phyloP scores from a whole-genome alignment of 345 rosid species.

The Lepidium sativum region DNA sequence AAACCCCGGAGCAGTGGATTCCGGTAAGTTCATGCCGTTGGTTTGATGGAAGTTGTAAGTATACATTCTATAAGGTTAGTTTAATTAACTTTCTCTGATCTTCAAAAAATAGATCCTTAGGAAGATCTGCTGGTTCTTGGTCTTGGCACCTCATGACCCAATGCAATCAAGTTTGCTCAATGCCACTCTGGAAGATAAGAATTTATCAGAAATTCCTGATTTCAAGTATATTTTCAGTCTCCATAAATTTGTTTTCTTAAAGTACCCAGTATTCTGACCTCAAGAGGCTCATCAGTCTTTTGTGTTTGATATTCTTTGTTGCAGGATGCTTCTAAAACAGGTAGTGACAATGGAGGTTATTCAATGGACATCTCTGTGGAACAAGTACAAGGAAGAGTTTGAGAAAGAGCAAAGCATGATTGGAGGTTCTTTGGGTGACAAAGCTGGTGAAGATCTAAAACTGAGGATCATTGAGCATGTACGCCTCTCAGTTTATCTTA shows the following conservation, averaged over 20 bases:
- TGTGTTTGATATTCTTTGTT: background rate
- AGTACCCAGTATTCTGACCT: background rate
- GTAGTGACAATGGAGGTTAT: constrained; percentile 97
- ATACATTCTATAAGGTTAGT: background rate
- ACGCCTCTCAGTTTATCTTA: background rate
- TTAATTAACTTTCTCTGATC: background rate
- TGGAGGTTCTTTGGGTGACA: constrained; percentile 83
- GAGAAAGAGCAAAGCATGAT: constrained; percentile 73
- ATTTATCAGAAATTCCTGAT: constrained; percentile 67
- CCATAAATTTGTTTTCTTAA: background rate
- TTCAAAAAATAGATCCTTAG: constrained; percentile 46
- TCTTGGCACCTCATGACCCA: constrained; percentile 78
- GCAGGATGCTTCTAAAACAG: constrained; percentile 74
- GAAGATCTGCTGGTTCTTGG: constrained; percentile 87
- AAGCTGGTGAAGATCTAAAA: constrained; percentile 91
- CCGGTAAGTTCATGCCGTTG: constrained; percentile 42
- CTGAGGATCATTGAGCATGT: constrained; percentile 95
- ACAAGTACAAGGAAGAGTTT: constrained; percentile 70
- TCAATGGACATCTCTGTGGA: constrained; percentile 96
- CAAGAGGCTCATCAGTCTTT: background rate
- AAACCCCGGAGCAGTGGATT: constrained; percentile 63
- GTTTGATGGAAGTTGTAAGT: background rate
- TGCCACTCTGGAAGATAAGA: constrained; percentile 77
- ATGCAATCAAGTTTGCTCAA: constrained; percentile 92
- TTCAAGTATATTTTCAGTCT: constrained; percentile 42